These are phyloP conservation scores for Penium margaritaceum DNA, from an alignment of 139 green algal genomes.

Conservation along the genomic window DNA sequence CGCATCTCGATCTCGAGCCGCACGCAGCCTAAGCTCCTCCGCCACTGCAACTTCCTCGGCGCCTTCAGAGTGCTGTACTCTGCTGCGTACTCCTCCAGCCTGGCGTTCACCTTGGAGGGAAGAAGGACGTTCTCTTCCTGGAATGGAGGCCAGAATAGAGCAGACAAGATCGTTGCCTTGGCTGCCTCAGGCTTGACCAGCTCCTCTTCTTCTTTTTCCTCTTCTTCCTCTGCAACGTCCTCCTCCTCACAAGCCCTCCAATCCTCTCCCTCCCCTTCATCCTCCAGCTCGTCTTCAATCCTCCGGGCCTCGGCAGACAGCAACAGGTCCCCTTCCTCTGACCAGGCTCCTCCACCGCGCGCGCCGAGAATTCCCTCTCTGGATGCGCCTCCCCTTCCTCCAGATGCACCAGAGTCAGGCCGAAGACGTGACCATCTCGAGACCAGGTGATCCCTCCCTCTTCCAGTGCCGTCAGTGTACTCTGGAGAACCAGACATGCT, in stretches of 20 bases:
- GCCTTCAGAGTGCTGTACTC: constrained; percentile 67
- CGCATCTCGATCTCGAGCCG: constrained; percentile 49
- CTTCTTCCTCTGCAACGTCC: not conserved
- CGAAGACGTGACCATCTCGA: too few relatives aligned
- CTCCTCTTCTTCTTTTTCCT: constrained; percentile 11
- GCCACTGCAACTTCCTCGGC: constrained; percentile 81
- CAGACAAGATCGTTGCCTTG: constrained; percentile 65
- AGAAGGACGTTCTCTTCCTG: constrained; percentile 38
- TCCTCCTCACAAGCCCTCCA: not conserved
- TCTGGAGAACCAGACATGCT: too few relatives aligned
- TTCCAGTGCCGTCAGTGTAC: too few relatives aligned
- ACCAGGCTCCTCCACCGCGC: too few relatives aligned
- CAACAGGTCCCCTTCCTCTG: too few relatives aligned
- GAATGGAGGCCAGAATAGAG: constrained; percentile 81
- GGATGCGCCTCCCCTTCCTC: too few relatives aligned
- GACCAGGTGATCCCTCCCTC: too few relatives aligned
- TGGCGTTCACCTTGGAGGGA: constrained; percentile 23
- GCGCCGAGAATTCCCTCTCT: too few relatives aligned
- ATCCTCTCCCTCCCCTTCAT: not conserved
- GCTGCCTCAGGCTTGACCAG: constrained; percentile 32
- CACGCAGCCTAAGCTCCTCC: constrained; percentile 65
- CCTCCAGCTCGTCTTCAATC: constrained; percentile 5
- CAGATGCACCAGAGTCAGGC: too few relatives aligned
- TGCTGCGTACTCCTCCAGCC: constrained; percentile 43
- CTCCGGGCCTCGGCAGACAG: too few relatives aligned